Evolutionary conservation across 257 asterid genomes (phyloP), one percentile per base, ranked within the genome.

Genomic region (Lavandula angustifolia): DNA sequence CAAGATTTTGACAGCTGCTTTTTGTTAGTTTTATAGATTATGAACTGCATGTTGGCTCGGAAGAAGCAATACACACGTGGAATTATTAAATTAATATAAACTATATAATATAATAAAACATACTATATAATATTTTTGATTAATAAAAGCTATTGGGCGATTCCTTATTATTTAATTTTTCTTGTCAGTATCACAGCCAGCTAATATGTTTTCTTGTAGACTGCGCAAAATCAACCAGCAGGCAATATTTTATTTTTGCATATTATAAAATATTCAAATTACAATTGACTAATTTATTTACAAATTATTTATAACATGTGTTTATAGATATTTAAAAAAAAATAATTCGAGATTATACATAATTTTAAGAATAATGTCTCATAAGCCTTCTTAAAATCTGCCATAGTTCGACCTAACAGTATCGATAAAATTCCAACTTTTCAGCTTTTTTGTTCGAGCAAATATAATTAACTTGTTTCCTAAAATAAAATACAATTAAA

Each of bases 21-120:
- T 44, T 6, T 17, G 34, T n/a, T 9, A 32, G 44, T 16, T 42
- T 51, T 11, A 40, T 53, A 9, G 29, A 17, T 62, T 4, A 37
- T 35, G 8, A 68, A 47, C 22, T 13, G 1, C 12, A 37, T 72
- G 76, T 49, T 48, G 54, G 64, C 68, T 59, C 7, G 60, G 69
- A 53, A 42, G 69, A 67, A 66, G 60, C 77, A 66, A 46, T 44
- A 13, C 60, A 59, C 73, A 42, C 78, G 73, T 66, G 78, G 14
- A 29, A 62, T 46, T 18, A 62, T 33, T 46, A 56, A 31, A 6
- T 29, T 44, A 49, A 27, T 32, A 22, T n/a, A n/a, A n/a, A n/a
- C n/a, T n/a, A n/a, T n/a, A n/a, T n/a, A n/a, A n/a, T n/a, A n/a
- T n/a, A n/a, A n/a, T n/a, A n/a, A n/a, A n/a, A n/a, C n/a, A n/a